Conservation (phyloP, 345 rosid genomes). For the Gossypium sturtianum region DNA sequence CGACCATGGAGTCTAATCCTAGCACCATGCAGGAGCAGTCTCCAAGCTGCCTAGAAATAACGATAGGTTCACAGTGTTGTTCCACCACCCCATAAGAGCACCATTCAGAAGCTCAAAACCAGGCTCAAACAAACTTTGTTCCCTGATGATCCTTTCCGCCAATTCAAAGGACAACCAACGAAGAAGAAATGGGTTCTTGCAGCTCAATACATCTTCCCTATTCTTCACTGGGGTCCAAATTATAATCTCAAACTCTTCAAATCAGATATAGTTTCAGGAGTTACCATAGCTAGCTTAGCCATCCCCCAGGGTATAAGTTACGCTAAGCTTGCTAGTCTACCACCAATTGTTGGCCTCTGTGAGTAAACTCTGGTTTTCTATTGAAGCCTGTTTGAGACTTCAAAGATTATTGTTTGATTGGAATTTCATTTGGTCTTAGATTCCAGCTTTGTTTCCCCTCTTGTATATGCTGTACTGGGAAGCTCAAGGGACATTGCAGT, state of each 20-base stretch:
- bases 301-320: conserved; percentile 97
- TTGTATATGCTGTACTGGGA: conserved; percentile 82
- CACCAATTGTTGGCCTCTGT: conserved; percentile 89
- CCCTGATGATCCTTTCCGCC: conserved; percentile 93
- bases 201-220: conserved; percentile 73
- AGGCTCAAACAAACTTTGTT: conserved; percentile 80
- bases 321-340: conserved; percentile 87
- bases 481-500: conserved; percentile 95
- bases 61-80: conserved; percentile 61
- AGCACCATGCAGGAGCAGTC: conserved; percentile 8
- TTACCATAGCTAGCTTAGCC: conserved; percentile 96
- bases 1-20: conserved; percentile 27
- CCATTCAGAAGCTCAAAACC: conserved; percentile 41
- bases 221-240: conserved; percentile 80
- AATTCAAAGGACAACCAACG: conserved; percentile 66
- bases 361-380: conserved; percentile 26
- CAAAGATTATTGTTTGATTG: neutral
- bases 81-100: conserved; percentile 64
- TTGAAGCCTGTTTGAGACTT: neutral
- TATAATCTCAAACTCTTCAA: conserved; percentile 63
- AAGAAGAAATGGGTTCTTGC: conserved; percentile 50
- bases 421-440: conserved; percentile 29
- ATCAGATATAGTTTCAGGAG: conserved; percentile 83
- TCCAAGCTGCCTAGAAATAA: conserved; percentile 25
- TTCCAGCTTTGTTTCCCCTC: conserved; percentile 95